Base-by-base conservation (phyloP, 1,284 basidiomycete species). In the Microbotryum intermedium region DNA sequence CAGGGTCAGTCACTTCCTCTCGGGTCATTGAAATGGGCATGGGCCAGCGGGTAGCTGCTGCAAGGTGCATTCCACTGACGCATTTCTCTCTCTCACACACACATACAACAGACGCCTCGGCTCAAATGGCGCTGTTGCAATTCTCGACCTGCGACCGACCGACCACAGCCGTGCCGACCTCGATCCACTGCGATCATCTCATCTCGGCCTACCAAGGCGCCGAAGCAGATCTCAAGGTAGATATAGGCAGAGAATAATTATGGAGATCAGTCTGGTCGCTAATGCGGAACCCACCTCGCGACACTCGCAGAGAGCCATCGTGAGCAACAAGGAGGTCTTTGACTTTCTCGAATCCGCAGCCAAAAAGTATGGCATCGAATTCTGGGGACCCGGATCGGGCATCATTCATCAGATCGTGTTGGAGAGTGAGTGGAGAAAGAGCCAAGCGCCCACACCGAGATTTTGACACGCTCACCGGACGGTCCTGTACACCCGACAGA, bases 81-180 rank as follows among this genome's bases (percentile, higher is more conserved):
- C 21, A 50, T 53, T 2, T n/a, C 9, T 11, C 7, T 53, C 23
- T 2, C 3, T 2, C 13, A 44, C 26, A 13, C 21, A 18, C 3
- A 3, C 13, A 44, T 46, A 13, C 21, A 18, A 10, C 52, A 72
- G 92, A 97, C 77, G 95, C 95, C 48, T 97, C 92, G 52, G 95
- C 95, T 53, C 95, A 99, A 87, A 81, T 82, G 80, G 81, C 79
- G n/a, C 87, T 95, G 60, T 78, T 99, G 62, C 95, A 99, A 77
- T 99, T 98, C 77, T 97, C 97, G 90, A 97, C 94, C 60, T 94
- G 93, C 58, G 91, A 90, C 51, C 83, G 97, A 55, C 78, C 84
- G 45, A 81, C 81, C 65, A 89, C 87, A 70, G 88, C 90, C 34
- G 94, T 98, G 9, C 81, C 82, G 81, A 88, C 78, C 82, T 97